Conservation (phyloP, 805 yeast genomes). For the Yarrowia sp. region DNA sequence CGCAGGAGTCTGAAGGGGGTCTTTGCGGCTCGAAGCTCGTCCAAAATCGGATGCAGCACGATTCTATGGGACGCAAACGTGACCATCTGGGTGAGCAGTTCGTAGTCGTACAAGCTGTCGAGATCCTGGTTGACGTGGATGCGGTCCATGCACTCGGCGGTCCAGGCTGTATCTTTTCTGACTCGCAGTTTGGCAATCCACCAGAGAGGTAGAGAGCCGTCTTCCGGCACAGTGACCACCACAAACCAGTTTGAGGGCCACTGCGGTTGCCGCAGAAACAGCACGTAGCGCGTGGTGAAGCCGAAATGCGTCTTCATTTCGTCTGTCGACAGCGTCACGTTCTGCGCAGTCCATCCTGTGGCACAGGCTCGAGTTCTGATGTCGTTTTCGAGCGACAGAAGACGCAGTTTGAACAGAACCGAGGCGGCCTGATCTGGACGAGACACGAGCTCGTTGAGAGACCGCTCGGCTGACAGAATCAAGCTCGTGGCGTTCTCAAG, state of each 20-base stretch:
- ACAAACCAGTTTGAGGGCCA: slow-evolving; percentile 55
- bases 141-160: slow-evolving; percentile 43
- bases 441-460: slow-evolving; percentile 46
- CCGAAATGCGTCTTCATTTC: slow-evolving; percentile 54
- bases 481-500: slow-evolving; percentile 55
- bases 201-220: slow-evolving; percentile 45
- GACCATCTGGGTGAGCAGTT: slow-evolving; percentile 45
- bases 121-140: slow-evolving; percentile 42
- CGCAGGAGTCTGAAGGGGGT: slow-evolving; percentile 24
- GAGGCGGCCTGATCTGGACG: slow-evolving; percentile 43
- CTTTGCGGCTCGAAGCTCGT: slow-evolving; percentile 44
- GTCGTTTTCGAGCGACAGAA: slow-evolving; percentile 59
- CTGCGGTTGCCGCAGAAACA: slow-evolving; percentile 49
- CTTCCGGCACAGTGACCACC: slow-evolving; percentile 48
- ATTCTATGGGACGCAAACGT: slow-evolving; percentile 46
- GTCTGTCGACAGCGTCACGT: slow-evolving; percentile 57
- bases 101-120: slow-evolving; percentile 46
- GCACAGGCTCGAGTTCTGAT: slow-evolving; percentile 64
- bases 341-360: slow-evolving; percentile 72
- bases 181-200: slow-evolving; percentile 50
- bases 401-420: slow-evolving; percentile 56
- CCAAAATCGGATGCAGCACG: slow-evolving; percentile 47
- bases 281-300: slow-evolving; percentile 43
- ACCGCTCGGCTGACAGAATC: slow-evolving; percentile 49
- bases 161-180: slow-evolving; percentile 45